Evolutionary conservation across 2,329 filamentous ascomycete genomes (phyloP), one percentile per base, ranked within the genome.

Genomic region (Myriosclerotinia scirpicola): DNA sequence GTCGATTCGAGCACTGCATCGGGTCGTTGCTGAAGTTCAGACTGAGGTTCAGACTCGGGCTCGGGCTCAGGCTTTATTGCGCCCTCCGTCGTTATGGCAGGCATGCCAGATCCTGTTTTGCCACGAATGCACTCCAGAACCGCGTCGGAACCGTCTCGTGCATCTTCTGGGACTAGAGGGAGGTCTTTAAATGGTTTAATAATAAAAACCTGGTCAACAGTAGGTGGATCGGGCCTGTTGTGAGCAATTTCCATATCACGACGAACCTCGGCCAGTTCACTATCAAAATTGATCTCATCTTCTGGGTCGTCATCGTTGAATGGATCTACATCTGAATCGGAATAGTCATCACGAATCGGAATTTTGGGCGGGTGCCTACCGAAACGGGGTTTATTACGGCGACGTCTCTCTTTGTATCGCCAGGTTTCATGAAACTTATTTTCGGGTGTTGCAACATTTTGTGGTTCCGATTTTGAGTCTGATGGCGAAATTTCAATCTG

Each of bases 281-380:
- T 69, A 59, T 75, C 75, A 26, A 76, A 76, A 60, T 75, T 76
- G 40, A 71, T 68, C 63, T 76, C 65, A 53, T 64, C 65, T 9
- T 63, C 75, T 1, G 50, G 56, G 46, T 72, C 71, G 34, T 76
- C 67, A n/a, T 76, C 75, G 59, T 76, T 73, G 9, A 59, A 75
- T 34, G 73, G 75, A 63, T 76, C 75, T 12, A 72, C 71, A 62
- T 75, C 72, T 2, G 73, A 74, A 34, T 72, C 73, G 53, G 69
- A 65, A 7, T 68, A 66, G 22, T 69, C 68, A 54, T 72, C 66
- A 44, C 62, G 61, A 14, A 64, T 62, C 22, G 53, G 65, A 11
- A 64, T 54, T 53, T 69, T 69, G 8, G 68, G 66, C 12, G 68
- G 67, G 20, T 66, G 71, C 56, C 67, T 73, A 36, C 66, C 70